These are phyloP conservation scores for Trichoderma sp. DNA, from an alignment of 2,329 filamentous ascomycete species.

Conservation along the genomic window DNA sequence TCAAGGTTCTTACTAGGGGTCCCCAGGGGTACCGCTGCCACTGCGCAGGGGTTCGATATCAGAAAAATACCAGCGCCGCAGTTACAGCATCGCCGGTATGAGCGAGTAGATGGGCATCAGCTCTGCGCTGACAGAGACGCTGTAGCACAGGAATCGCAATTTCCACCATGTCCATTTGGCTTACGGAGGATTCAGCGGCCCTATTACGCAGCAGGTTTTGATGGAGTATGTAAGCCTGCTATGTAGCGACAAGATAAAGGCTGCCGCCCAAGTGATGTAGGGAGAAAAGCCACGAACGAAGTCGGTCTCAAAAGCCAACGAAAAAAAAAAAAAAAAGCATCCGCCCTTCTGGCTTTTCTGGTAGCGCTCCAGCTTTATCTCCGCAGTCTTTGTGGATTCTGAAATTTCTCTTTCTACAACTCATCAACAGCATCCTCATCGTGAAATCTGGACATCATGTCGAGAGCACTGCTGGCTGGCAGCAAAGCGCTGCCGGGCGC, in stretches of 20 bases:
- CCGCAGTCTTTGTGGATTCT: not conserved
- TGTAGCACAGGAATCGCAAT: not conserved
- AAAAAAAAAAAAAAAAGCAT: not conserved
- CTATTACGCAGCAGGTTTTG: not conserved
- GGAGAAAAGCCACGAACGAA: constrained; percentile 8
- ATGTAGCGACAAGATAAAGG: constrained; percentile 9
- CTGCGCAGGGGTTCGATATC: not conserved
- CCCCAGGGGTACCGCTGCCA: not conserved
- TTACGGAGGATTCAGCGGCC: not conserved
- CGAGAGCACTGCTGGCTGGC: constrained; percentile 18
- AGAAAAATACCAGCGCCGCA: not conserved
- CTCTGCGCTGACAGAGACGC: constrained; percentile 1
- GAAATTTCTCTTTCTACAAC: not conserved
- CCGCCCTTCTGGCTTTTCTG: not conserved
- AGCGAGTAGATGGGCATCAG: constrained; percentile 9
- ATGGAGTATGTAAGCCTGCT: constrained; percentile 4
- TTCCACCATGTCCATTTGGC: not conserved
- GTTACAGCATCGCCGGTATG: constrained; percentile 2
- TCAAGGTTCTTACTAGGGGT: constrained; percentile 2
- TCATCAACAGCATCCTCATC: not conserved
- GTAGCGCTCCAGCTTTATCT: not conserved
- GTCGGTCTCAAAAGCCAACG: not conserved
- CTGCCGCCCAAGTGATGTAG: not conserved
- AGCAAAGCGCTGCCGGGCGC: constrained; percentile 6
- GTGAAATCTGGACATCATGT: constrained; percentile 29